Conservation (phyloP, 2,329 filamentous ascomycete species). For the Ampelomyces quisqualis region DNA sequence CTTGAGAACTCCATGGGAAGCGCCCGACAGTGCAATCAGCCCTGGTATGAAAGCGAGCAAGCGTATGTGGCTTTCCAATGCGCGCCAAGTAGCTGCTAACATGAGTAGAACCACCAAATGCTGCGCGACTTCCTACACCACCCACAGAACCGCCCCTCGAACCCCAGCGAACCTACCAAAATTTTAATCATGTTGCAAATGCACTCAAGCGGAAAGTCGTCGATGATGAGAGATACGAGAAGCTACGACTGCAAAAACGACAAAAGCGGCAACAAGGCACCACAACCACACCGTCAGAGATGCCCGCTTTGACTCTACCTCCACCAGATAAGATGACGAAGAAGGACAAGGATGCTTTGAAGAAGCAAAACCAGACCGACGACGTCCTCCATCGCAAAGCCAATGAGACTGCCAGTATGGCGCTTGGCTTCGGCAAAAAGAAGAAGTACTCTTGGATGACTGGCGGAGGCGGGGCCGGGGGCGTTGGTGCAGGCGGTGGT, state of each 20-base stretch:
- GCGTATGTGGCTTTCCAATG: slow-evolving; percentile 17
- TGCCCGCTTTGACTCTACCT: slow-evolving; percentile 26
- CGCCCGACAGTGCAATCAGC: slow-evolving; percentile 54
- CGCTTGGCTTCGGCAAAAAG: slow-evolving; percentile 63
- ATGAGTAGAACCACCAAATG: slow-evolving; percentile 34
- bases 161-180: slow-evolving; percentile 51
- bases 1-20: slow-evolving; percentile 45
- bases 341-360: slow-evolving; percentile 79
- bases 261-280: slow-evolving; percentile 43
- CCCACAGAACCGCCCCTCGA: slow-evolving; percentile 51
- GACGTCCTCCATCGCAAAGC: slow-evolving; percentile 77
- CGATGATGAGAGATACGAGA: slow-evolving; percentile 69
- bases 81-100: slow-evolving; percentile 8
- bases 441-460: slow-evolving; percentile 79
- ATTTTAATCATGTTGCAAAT: slow-evolving; percentile 62
- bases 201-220: slow-evolving; percentile 34
- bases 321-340: slow-evolving; percentile 64
- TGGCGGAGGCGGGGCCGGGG: slow-evolving; percentile 41
- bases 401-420: slow-evolving; percentile 81
- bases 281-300: slow-evolving; percentile 30
- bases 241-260: slow-evolving; percentile 56
- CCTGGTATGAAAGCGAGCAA: slow-evolving; percentile 52
- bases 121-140: slow-evolving; percentile 49
- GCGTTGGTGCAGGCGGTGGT: slow-evolving; percentile 31
- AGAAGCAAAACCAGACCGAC: slow-evolving; percentile 72